These are phyloP conservation scores for Rhizopus stolonifer DNA, from an alignment of 371 early-diverging fungal species.

Conservation along the genomic window DNA sequence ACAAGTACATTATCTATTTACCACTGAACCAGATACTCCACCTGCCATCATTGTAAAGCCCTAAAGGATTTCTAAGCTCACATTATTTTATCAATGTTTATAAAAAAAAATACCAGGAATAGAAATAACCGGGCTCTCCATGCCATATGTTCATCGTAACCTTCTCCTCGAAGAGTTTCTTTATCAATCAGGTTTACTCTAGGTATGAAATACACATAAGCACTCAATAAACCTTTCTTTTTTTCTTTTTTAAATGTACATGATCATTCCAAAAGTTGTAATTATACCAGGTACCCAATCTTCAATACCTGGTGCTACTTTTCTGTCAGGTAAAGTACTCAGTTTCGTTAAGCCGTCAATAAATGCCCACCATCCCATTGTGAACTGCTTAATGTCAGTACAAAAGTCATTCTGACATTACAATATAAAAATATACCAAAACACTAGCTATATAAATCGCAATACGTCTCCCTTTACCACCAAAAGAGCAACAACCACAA, in stretches of 20 bases:
- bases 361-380: conserved; percentile 84
- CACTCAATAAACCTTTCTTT: neutral
- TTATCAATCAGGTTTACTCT: conserved; percentile 54
- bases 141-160: conserved; percentile 38
- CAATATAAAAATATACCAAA: conserved; percentile 29
- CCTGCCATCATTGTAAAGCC: conserved; percentile 77
- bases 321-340: conserved; percentile 24
- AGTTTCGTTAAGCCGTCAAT: conserved; percentile 62
- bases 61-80: conserved; percentile 3
- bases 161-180: conserved; percentile 48
- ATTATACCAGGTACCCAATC: conserved; percentile 79
- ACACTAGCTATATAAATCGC: conserved; percentile 54
- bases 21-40: conserved; percentile 71
- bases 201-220: conserved; percentile 4
- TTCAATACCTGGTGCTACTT: conserved; percentile 61
- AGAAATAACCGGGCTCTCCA: conserved; percentile 67
- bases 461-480: conserved; percentile 41
- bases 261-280: conserved; percentile 70
- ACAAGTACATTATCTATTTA: conserved; percentile 26
- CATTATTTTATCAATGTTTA: neutral
- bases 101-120: conserved; percentile 45
- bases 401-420: neutral
- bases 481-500: conserved; percentile 24
- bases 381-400: conserved; percentile 48
- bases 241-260: conserved; percentile 37